Evolutionary conservation across 1,284 basidiomycete species (phyloP).

Genomic region (Ceratobasidium sp.): DNA sequence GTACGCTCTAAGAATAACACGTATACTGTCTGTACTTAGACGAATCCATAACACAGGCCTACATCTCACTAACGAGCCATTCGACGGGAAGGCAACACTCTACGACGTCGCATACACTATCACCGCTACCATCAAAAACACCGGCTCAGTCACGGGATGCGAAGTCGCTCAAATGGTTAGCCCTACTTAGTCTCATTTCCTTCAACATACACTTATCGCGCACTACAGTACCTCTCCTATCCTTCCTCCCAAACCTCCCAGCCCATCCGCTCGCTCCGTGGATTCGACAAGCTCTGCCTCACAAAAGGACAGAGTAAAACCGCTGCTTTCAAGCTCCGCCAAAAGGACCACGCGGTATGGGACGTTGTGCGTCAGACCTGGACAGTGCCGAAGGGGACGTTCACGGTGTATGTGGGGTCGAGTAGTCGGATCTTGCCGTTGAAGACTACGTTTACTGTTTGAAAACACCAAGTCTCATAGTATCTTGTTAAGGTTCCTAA

Average conservation of each 20-base stretch:
- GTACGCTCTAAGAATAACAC: background rate
- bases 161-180: conserved; percentile 31
- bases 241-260: conserved; percentile 31
- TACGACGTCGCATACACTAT: conserved; percentile 36
- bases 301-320: conserved; percentile 33
- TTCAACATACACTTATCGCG: background rate
- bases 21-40: background rate
- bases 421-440: conserved; percentile 33
- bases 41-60: background rate
- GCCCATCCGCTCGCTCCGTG: conserved; percentile 26
- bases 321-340: conserved; percentile 36
- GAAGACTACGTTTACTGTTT: conserved; percentile 30
- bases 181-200: background rate
- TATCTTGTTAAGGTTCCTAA: no score
- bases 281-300: conserved; percentile 42
- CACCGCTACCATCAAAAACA: conserved; percentile 31
- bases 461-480: no score
- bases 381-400: conserved; percentile 40
- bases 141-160: conserved; percentile 8
- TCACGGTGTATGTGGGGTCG: conserved; percentile 24
- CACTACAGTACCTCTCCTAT: conserved; percentile 20
- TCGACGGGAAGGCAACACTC: conserved; percentile 22
- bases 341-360: conserved; percentile 40
- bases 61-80: conserved; percentile 17
- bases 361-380: conserved; percentile 38